These are phyloP conservation scores for Clathrus columnatus DNA, from an alignment of 768 basidiomycete genomes.

Conservation along the genomic window DNA sequence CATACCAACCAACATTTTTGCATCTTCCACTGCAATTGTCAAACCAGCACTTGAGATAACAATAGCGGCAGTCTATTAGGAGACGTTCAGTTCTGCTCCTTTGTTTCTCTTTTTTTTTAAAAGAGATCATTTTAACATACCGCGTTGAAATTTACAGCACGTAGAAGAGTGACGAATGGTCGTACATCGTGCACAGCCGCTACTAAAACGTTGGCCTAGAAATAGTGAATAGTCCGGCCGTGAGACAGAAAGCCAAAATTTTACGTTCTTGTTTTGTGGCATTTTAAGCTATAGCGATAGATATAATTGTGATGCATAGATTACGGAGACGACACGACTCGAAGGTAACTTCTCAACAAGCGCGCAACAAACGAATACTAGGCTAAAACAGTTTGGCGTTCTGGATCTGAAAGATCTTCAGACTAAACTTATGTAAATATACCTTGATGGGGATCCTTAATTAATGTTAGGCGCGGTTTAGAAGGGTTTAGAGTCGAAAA, in stretches of 20 bases:
- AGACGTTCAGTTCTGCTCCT: no score
- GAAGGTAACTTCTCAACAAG: no score
- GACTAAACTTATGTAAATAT: no score
- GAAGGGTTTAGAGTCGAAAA: no score
- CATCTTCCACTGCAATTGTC: conserved; percentile 77
- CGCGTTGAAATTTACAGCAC: conserved; percentile 73
- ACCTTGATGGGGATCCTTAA: no score
- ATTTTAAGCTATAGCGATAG: no score
- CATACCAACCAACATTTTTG: conserved; percentile 68
- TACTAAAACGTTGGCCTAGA: conserved; percentile 43
- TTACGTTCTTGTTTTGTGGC: background rate
- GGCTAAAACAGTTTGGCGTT: no score
- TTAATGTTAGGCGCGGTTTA: no score
- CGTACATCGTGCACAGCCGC: conserved; percentile 76
- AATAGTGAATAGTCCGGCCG: background rate
- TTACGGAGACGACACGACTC: no score
- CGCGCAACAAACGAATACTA: no score
- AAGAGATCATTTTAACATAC: conserved; percentile 35
- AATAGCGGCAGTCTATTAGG: conserved; percentile 56
- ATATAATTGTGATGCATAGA: no score
- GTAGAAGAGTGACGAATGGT: conserved; percentile 66
- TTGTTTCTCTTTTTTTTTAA: conserved; percentile 8
- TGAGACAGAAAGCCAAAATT: background rate
- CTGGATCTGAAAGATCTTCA: no score
- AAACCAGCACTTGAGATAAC: conserved; percentile 63